Conservation (phyloP, 768 basidiomycete species). For the Cystofilobasidium ferigula region DNA sequence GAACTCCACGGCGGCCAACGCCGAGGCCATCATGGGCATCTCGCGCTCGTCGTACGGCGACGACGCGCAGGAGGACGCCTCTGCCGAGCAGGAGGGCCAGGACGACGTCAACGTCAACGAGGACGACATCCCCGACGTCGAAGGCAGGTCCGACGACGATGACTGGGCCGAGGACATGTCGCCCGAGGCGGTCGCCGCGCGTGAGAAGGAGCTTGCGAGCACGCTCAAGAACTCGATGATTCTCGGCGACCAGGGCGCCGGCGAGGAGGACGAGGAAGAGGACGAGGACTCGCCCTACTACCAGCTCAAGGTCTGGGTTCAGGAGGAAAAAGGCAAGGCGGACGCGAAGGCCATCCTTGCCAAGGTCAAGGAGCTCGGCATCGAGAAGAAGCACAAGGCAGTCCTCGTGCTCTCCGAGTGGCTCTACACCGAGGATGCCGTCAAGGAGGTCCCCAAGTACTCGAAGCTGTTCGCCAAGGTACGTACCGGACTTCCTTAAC, state of each 20-base stretch:
- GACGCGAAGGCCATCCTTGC: slow-evolving; percentile 55
- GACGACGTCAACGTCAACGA: slow-evolving; percentile 47
- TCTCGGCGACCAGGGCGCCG: slow-evolving; percentile 52
- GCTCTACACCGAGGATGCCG: slow-evolving; percentile 64
- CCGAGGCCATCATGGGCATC: slow-evolving; percentile 30
- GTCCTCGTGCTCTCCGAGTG: slow-evolving; percentile 70
- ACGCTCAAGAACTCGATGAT: slow-evolving; percentile 44
- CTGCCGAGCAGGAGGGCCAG: slow-evolving; percentile 32
- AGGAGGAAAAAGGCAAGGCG: slow-evolving; percentile 49
- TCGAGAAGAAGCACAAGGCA: slow-evolving; percentile 90
- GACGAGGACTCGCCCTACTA: slow-evolving; percentile 75
- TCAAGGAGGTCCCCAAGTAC: slow-evolving; percentile 55
- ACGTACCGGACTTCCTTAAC: neutral
- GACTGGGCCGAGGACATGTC: slow-evolving; percentile 92
- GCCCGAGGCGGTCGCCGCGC: slow-evolving; percentile 72
- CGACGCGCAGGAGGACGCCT: slow-evolving; percentile 29
- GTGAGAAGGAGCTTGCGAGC: slow-evolving; percentile 62
- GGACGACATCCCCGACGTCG: slow-evolving; percentile 43
- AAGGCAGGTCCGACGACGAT: slow-evolving; percentile 43
- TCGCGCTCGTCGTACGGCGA: slow-evolving; percentile 44
- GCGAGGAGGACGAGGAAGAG: slow-evolving; percentile 72
- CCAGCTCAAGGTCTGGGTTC: slow-evolving; percentile 71
- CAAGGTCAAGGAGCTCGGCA: slow-evolving; percentile 78
- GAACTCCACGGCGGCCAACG: slow-evolving; percentile 25
- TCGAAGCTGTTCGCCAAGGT: slow-evolving; percentile 47